These are phyloP conservation scores for Penicillium nucicola DNA, from an alignment of 495 filamentous ascomycete species.

Conservation along the genomic window DNA sequence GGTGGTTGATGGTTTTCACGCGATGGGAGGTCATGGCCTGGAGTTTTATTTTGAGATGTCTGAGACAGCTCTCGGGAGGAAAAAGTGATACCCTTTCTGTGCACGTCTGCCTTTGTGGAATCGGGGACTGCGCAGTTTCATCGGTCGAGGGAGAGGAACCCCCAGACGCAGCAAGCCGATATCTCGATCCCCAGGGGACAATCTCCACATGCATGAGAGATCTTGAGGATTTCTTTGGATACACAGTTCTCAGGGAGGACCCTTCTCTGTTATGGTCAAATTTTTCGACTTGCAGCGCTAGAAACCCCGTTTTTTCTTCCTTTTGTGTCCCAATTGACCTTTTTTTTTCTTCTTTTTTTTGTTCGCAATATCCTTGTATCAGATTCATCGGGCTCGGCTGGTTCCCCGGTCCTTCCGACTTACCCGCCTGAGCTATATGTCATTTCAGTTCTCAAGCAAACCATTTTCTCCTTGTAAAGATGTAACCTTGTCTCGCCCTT, in stretches of 20 bases:
- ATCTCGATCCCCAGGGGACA: conserved; percentile 15
- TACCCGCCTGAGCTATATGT: conserved; percentile 26
- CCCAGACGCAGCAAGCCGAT: conserved; percentile 27
- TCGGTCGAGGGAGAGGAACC: conserved; percentile 34
- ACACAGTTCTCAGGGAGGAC: conserved; percentile 21
- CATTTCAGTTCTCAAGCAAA: conserved; percentile 32
- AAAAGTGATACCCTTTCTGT: conserved; percentile 53
- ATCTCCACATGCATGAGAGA: conserved; percentile 30
- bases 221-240: conserved; percentile 29
- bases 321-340: conserved; percentile 19
- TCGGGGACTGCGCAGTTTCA: conserved; percentile 41
- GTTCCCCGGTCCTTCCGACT: conserved; percentile 18
- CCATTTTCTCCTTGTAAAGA: conserved; percentile 16
- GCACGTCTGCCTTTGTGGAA: conserved; percentile 42
- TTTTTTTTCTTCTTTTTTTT: conserved; percentile 24
- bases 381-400: conserved; percentile 18
- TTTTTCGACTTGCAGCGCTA: conserved; percentile 39
- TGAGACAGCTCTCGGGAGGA: conserved; percentile 48
- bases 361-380: conserved; percentile 21
- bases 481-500: conserved; percentile 7
- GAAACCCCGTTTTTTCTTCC: conserved; percentile 30
- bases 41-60: conserved; percentile 43
- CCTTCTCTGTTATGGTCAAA: conserved; percentile 15
- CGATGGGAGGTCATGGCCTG: conserved; percentile 39
- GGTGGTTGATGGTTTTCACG: conserved; percentile 34